Evolutionary conservation across 768 basidiomycete genomes (phyloP), one percentile per base, ranked within the genome.

Genomic region (Pisolithus orientalis): DNA sequence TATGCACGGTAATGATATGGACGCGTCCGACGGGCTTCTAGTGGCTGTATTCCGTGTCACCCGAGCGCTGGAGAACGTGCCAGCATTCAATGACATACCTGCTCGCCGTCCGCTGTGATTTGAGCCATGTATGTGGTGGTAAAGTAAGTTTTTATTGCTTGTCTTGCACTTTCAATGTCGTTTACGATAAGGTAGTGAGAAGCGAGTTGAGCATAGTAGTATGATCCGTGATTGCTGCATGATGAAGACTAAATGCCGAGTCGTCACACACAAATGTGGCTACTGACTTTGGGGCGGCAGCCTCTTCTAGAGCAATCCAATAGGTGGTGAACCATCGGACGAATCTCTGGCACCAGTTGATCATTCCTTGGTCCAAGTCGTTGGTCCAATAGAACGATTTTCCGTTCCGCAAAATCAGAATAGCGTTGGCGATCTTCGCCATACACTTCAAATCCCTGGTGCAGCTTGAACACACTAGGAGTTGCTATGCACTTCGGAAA

Each of bases 1-100:
- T 83, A 86, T 0, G 77, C 75, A 9, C 80, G 75, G 61, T 86
- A 85, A 60, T 86, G 84, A 63, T 79, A 85, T 14, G 84, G 82
- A 10, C 79, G 71, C 1, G 82, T 82, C 27, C 84, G 78, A 3
- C 64, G 71, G 16, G 80, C 74, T 68, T 86, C 84, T 13, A 82
- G 64, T 10, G 84, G 83, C 80, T 83, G 7, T 32, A 56, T 21
- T 46, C 29, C 32, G 11, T 24, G 47, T 44, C 42, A 44, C 37
- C 4, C 25, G 8, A 32, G 17, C 17, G 34, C 14, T 7, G 3
- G 39, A 34, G 6, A 28, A 24, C 8, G 6, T 1, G 6, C 29
- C 14, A 13, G 31, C 10, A 27, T 39, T 9, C 25, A 52, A 9
- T 21, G 14, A 50, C 66, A 34, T 39, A 77, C 79, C 70, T 83